Evolutionary conservation across 768 basidiomycete species (phyloP).

Genomic region (Boletus vinaceobasis): DNA sequence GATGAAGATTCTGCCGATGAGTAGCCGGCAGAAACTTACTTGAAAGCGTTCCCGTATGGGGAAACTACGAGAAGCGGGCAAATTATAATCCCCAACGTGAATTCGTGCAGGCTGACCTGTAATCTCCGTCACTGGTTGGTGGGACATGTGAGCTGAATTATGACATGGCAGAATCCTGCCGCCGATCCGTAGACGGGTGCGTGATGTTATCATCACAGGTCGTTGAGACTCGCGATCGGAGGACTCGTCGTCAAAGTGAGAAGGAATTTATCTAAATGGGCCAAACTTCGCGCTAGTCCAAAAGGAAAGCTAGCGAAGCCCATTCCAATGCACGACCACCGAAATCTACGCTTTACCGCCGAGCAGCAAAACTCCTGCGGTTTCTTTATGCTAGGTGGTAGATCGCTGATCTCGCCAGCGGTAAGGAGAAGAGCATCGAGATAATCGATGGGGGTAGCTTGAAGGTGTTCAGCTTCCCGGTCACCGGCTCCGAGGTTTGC

Average conservation of each 20-base stretch:
- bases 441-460: background rate
- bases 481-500: background rate
- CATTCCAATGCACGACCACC: conserved; percentile 11
- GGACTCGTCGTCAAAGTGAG: no score
- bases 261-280: no score
- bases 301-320: no score
- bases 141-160: background rate
- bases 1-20: background rate
- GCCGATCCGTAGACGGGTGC: no score
- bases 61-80: background rate
- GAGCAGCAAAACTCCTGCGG: conserved; percentile 28
- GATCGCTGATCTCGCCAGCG: conserved; percentile 10
- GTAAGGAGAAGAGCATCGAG: conserved; percentile 19
- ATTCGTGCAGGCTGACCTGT: background rate
- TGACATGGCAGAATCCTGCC: background rate
- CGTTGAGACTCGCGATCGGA: no score
- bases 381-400: background rate
- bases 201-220: no score
- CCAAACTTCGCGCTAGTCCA: background rate
- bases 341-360: conserved; percentile 23
- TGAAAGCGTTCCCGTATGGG: background rate
- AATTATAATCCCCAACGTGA: background rate
- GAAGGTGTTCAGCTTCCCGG: background rate
- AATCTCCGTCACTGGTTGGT: background rate
- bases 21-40: background rate